Percentiles rank a stretch among this genome's conserved stretches.
phyloP scores from a whole-genome alignment of 2,329 filamentous ascomycete genomes.

The Fusarium torreyae region DNA sequence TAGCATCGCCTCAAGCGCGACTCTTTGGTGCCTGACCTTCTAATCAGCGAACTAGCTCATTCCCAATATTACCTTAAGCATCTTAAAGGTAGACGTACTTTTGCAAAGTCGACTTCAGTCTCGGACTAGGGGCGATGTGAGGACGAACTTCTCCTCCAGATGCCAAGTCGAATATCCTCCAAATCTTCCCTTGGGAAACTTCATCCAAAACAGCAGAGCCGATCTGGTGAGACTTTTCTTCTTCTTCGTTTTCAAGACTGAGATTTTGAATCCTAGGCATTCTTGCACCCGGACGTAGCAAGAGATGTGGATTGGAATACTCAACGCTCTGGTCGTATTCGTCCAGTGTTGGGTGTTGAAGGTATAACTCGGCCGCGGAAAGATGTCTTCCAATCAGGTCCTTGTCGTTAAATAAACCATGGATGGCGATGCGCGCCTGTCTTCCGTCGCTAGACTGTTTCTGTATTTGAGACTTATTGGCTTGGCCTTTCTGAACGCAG shows the following conservation, averaged over 20 bases:
- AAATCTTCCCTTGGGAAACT: too few relatives aligned
- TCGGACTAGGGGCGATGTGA: too few relatives aligned
- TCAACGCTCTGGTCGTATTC: slow-evolving; percentile 10
- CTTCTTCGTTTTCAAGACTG: neutral
- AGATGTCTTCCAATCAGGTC: slow-evolving; percentile 4
- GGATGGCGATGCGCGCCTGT: neutral
- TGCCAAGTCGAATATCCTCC: too few relatives aligned
- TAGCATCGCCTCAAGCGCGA: slow-evolving; percentile 13
- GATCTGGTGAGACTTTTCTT: too few relatives aligned
- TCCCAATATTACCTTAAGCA: too few relatives aligned
- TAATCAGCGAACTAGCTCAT: too few relatives aligned
- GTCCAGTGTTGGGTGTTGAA: slow-evolving; percentile 5
- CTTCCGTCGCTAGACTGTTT: too few relatives aligned
- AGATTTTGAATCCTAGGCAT: slow-evolving; percentile 9
- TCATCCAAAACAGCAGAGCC: neutral
- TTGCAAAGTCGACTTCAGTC: neutral
- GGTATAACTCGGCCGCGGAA: slow-evolving; percentile 5
- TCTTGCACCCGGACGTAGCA: slow-evolving; percentile 9
- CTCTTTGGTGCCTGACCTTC: slow-evolving; percentile 8
- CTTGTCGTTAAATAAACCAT: neutral
- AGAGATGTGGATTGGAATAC: slow-evolving; percentile 13
- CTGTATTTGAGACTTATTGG: too few relatives aligned
- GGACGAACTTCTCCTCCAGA: too few relatives aligned
- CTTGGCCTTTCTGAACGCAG: too few relatives aligned
- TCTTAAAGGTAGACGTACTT: too few relatives aligned